Evolutionary conservation across 2,329 filamentous ascomycete genomes (phyloP).

Genomic region (Stachybotrys elegans): DNA sequence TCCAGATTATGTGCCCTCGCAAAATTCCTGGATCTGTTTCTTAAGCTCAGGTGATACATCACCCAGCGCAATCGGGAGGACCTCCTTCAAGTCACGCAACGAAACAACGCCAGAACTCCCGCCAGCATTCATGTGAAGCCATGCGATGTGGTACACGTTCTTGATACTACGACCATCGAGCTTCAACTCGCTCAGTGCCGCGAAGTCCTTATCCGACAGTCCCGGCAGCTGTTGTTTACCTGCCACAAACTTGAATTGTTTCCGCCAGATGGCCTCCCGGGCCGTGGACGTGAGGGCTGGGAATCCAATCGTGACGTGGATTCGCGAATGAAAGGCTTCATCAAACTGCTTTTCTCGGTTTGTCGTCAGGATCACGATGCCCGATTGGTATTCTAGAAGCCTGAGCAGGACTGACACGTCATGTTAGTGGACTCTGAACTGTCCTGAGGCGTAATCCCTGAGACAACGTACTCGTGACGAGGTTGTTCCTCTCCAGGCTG

Average conservation of each 20-base stretch:
- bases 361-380: slow-evolving; percentile 1
- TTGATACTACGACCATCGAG: neutral
- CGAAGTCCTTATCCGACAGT: neutral
- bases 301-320: neutral
- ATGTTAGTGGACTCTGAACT: no score
- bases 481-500: slow-evolving; percentile 13
- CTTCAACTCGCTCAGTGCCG: neutral
- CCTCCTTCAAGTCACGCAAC: no score
- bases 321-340: neutral
- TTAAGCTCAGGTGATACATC: no score
- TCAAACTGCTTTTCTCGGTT: neutral
- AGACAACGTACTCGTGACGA: no score
- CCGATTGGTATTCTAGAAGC: slow-evolving; percentile 1
- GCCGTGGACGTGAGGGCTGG: no score
- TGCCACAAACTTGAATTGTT: neutral
- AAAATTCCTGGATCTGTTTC: no score
- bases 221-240: neutral
- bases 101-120: no score
- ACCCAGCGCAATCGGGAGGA: no score
- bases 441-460: no score
- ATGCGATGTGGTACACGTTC: neutral
- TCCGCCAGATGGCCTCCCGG: neutral
- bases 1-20: no score
- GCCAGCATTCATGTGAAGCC: neutral
- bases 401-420: neutral